Evolutionary conservation across 2,329 filamentous ascomycete genomes (phyloP).

Genomic region (Epichloe baconii): DNA sequence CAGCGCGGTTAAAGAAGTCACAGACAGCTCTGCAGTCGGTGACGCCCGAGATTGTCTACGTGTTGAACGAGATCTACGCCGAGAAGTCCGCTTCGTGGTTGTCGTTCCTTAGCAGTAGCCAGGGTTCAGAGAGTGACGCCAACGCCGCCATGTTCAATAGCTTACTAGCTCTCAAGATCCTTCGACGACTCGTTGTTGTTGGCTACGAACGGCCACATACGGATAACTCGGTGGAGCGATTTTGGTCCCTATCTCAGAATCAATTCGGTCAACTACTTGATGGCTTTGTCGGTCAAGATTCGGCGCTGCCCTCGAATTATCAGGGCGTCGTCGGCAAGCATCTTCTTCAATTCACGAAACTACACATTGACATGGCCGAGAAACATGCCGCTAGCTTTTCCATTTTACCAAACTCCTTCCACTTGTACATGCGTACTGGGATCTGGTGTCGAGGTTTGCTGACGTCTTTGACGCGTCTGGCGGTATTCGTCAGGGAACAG

Average conservation of each 20-base stretch:
- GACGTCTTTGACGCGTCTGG: constrained; percentile 54
- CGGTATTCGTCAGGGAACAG: constrained; percentile 35
- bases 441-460: constrained; percentile 62
- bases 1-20: constrained; percentile 61
- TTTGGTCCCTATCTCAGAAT: constrained; percentile 67
- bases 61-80: constrained; percentile 67
- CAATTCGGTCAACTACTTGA: constrained; percentile 68
- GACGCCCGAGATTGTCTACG: constrained; percentile 71
- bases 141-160: constrained; percentile 62
- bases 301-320: constrained; percentile 37
- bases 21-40: constrained; percentile 65
- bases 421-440: constrained; percentile 76
- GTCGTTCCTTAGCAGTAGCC: constrained; percentile 41
- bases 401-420: constrained; percentile 67
- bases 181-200: constrained; percentile 64
- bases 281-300: constrained; percentile 43
- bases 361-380: constrained; percentile 77
- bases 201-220: constrained; percentile 77
- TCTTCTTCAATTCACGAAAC: constrained; percentile 76
- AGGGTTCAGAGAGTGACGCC: constrained; percentile 44
- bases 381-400: constrained; percentile 72
- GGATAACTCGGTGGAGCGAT: constrained; percentile 60
- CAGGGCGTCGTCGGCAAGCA: constrained; percentile 67
- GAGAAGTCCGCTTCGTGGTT: constrained; percentile 60
- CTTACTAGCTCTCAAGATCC: constrained; percentile 61